Base-by-base conservation (phyloP, 371 early-diverging fungal genomes). In the Mucor lusitanicus region DNA sequence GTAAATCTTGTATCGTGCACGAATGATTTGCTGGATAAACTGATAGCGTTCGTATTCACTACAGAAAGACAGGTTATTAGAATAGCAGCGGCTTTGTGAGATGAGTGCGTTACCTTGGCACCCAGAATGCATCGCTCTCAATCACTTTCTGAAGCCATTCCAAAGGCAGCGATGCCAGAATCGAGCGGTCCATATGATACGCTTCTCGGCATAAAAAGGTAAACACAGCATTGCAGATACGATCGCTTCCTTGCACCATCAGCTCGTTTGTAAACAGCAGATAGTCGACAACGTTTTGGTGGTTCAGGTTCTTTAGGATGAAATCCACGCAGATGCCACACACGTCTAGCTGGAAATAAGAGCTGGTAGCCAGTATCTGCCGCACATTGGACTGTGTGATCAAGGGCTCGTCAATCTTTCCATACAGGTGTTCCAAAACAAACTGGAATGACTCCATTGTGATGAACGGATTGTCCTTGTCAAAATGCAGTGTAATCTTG, bases 121-220 rank as follows among this genome's bases (percentile, higher is more conserved):
- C 87, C 82, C 84, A 90, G 65, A 91, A 89, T 6, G 87, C 85
- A 72, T 91, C 90, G 61, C 83, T 82, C 53, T 81, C 85, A 39
- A 91, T 70, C 1, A 90, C 73, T 42, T 81, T 80, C 58, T 84
- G 76, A 13, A 89, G 54, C 89, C 89, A 90, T 44, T 70, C 59
- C 13, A 81, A 63, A 7, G 89, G 87, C 53, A 90, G 63, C 35
- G 66, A 59, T 25, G 67, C 74, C 37, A 88, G 65, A 13, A 69
- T 61, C 23, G 54, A 30, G 0, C 70, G 23, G n/a, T 71, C 70
- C 74, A 79, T 78, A n/a, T 65, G 50, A 59, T 75, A 87, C 0
- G 84, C 87, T 63, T 89, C 87, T 50, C 89, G 77, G 67, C 90
- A 90, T 32, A 91, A 73, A 67, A 72, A 84, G 3, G 86, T 86